These are phyloP conservation scores for Pythium sp. DNA, from an alignment of 352 stramenopile genomes.

Conservation along the genomic window DNA sequence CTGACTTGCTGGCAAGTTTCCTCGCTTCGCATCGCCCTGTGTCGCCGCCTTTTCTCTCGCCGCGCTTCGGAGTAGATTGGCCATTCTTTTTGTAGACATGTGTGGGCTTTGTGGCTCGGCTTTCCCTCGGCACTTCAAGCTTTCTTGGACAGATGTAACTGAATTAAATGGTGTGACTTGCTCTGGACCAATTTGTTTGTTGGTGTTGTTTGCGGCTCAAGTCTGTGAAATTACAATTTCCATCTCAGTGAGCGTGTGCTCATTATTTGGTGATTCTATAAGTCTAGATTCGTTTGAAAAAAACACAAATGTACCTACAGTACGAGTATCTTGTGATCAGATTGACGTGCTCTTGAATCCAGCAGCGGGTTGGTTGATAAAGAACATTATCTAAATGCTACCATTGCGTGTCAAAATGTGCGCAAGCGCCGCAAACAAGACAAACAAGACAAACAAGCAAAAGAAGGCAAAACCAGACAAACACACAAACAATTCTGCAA, in stretches of 20 bases:
- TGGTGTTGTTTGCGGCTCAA: not conserved
- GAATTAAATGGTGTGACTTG: not conserved
- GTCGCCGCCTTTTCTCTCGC: not conserved
- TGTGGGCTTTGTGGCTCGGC: conserved; percentile 2
- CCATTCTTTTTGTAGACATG: conserved; percentile 10
- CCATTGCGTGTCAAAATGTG: not conserved
- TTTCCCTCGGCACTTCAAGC: not conserved
- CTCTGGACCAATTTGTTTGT: not conserved
- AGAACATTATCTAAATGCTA: not conserved
- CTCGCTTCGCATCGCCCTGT: not conserved
- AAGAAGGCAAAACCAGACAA: not conserved
- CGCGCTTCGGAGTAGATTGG: conserved; percentile 12
- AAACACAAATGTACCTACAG: not conserved
- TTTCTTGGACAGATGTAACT: not conserved
- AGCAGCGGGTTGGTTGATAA: not conserved
- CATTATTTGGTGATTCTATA: not conserved
- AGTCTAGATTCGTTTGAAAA: not conserved
- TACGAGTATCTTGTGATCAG: not conserved
- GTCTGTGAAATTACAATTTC: not conserved
- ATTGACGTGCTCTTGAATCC: not conserved
- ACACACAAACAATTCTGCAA: not conserved
- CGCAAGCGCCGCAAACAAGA: not conserved
- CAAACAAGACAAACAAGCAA: not conserved
- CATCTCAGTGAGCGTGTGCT: not conserved
- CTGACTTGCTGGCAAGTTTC: conserved; percentile 2